These are phyloP conservation scores for Clarireedia monteithiana DNA, from an alignment of 2,329 filamentous ascomycete species.

Conservation along the genomic window DNA sequence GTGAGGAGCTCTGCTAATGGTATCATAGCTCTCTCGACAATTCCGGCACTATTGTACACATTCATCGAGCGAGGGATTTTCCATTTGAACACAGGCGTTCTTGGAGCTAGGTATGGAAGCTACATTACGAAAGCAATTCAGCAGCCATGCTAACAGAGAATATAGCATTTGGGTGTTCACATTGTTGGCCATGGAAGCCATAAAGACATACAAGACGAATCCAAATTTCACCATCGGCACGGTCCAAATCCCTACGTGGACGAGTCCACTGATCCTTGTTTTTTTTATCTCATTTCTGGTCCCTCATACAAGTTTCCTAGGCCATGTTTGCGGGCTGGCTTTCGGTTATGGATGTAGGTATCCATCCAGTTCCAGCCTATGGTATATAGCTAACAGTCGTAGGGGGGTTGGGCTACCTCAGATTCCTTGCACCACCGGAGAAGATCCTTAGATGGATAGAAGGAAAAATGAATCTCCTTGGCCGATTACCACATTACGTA, in stretches of 20 bases:
- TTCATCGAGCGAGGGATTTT: conserved; percentile 69
- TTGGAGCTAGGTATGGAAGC: conserved; percentile 67
- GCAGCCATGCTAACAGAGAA: conserved; percentile 17
- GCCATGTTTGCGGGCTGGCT: conserved; percentile 75
- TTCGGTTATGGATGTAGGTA: conserved; percentile 79
- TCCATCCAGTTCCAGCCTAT: background rate
- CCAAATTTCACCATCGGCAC: conserved; percentile 62
- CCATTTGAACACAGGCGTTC: conserved; percentile 61
- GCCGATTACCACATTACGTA: conserved; percentile 81
- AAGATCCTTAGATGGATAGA: conserved; percentile 83
- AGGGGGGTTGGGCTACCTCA: conserved; percentile 84
- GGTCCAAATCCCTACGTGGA: conserved; percentile 81
- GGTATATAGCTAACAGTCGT: conserved; percentile 18
- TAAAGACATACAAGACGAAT: conserved; percentile 76
- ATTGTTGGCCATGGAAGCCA: conserved; percentile 74
- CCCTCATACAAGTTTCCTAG: conserved; percentile 74
- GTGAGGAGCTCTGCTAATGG: background rate
- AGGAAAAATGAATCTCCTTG: conserved; percentile 76
- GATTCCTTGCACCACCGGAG: conserved; percentile 83
- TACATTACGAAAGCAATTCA: background rate
- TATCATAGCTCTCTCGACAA: conserved; percentile 59
- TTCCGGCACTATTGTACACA: conserved; percentile 77
- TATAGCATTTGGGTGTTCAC: conserved; percentile 86
- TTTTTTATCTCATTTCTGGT: conserved; percentile 69
- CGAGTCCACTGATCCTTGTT: conserved; percentile 70